Base-by-base conservation (phyloP, 2,329 filamentous ascomycete species). In the Neofusicoccum sp. region DNA sequence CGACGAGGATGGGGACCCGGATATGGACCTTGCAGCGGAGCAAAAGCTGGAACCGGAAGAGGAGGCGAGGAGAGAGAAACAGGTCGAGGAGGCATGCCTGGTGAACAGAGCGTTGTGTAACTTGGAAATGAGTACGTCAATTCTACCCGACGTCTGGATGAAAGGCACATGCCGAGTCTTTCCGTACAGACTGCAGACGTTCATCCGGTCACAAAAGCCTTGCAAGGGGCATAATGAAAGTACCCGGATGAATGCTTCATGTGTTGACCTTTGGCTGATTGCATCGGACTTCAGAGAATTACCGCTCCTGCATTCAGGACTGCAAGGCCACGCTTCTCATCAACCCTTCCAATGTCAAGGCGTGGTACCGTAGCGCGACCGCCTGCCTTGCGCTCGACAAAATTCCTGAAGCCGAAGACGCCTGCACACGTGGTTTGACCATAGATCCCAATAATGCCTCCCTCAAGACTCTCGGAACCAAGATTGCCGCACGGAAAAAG, bases 71-170 rank as follows among this genome's bases (percentile, higher is more conserved):
- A 80, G 85, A 69, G 86, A 94, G 77, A 82, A 80, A 49, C 78
- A 82, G 62, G 81, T 90, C 56, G 85, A 93, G 63, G 93, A 96
- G 78, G 84, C 87, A 1, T 89, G 92, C 65, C 88, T 93, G 75
- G 86, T 90, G 66, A 99, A 99, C 78, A 88, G 95, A 65, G 93
- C 94, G 0, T 87, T 96, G 33, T 96, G 92, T 78, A 91, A 98
- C 75, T 83, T 99, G 65, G 89, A 93, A 76, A 83, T 97, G 67
- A 86, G 87, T 88, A 83, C 67, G 80, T 76, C 37, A 56, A n/a
- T 3, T 31, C 29, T 56, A 9, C 4, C 22, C 8, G 45, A 28
- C 11, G 28, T 37, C 14, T 44, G 28, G 22, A 2, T 14, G 12
- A 50, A 31, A 22, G 22, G 22, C 22, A 22, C 22, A 22, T 22